Conservation (phyloP, 2,329 filamentous ascomycete species). For the Penicillium sp. region DNA sequence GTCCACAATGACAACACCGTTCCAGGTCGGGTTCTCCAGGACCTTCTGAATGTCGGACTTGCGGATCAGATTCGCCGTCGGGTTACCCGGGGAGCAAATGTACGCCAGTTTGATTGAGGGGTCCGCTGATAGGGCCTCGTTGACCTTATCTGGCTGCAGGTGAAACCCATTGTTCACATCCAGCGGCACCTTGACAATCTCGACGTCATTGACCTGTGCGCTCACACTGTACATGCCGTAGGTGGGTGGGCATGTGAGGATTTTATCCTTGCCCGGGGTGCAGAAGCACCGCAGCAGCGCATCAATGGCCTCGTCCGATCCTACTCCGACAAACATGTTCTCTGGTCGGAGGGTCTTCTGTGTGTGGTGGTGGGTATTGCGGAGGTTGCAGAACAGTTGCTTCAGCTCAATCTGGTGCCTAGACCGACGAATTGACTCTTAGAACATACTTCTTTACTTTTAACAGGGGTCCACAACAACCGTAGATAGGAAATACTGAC, state of each 20-base stretch:
- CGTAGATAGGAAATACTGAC: constrained; percentile 31
- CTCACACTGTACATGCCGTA: constrained; percentile 99
- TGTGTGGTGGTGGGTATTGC: constrained; percentile 81
- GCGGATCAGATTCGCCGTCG: constrained; percentile 75
- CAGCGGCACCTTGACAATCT: constrained; percentile 82
- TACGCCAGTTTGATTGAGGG: constrained; percentile 82
- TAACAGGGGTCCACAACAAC: background rate
- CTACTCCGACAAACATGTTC: constrained; percentile 92
- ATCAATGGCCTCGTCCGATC: constrained; percentile 96
- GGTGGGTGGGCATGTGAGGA: constrained; percentile 92
- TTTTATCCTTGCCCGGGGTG: constrained; percentile 79
- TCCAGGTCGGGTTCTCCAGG: constrained; percentile 88
- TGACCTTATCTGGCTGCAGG: constrained; percentile 71
- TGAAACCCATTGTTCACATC: constrained; percentile 71
- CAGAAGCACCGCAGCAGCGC: constrained; percentile 93
- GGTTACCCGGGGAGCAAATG: constrained; percentile 93
- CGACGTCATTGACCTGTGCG: constrained; percentile 89
- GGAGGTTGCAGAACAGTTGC: constrained; percentile 78
- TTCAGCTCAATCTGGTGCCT: constrained; percentile 85
- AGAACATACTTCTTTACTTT: background rate
- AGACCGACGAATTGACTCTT: background rate
- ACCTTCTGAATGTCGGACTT: constrained; percentile 74
- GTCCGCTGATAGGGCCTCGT: constrained; percentile 63
- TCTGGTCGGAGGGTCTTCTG: constrained; percentile 70
- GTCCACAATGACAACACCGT: constrained; percentile 88